Evolutionary conservation across 139 green algal genomes (phyloP).

Genomic region (Tetratostichococcus sp.): DNA sequence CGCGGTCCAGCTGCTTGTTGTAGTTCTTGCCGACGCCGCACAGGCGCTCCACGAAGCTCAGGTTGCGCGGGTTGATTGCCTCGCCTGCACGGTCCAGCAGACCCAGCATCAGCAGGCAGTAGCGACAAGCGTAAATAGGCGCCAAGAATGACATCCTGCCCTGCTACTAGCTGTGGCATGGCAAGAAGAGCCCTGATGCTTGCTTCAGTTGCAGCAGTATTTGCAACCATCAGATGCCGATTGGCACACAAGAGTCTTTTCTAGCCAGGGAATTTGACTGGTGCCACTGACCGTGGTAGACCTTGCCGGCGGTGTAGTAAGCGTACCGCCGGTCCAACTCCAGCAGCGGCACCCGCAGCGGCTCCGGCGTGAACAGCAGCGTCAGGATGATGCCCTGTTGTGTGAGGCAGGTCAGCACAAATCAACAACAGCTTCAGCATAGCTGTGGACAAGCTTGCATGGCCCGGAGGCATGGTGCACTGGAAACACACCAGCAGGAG

Average conservation of each 20-base stretch:
- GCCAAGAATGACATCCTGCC: too few species aligned
- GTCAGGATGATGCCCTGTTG: conserved; percentile 37
- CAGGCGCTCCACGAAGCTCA: conserved; percentile 52
- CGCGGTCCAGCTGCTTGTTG: conserved; percentile 2
- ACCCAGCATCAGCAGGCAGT: neutral
- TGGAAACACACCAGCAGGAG: too few species aligned
- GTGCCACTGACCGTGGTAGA: conserved; percentile 32
- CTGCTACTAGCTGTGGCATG: too few species aligned
- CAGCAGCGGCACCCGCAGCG: conserved; percentile 46
- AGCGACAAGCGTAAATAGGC: neutral
- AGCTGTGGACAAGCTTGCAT: too few species aligned
- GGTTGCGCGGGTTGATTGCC: conserved; percentile 57
- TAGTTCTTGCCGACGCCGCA: conserved; percentile 24
- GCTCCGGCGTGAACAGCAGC: conserved; percentile 49
- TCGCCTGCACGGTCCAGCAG: conserved; percentile 7
- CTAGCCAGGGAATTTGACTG: too few species aligned
- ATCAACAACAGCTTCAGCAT: too few species aligned
- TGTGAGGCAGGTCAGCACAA: too few species aligned
- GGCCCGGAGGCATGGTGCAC: too few species aligned
- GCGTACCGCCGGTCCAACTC: conserved; percentile 53
- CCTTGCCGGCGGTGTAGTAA: conserved; percentile 23
- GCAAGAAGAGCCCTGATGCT: too few species aligned
- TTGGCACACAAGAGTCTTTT: too few species aligned
- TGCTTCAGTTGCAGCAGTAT: too few species aligned
- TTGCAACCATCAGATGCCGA: too few species aligned